Base-by-base conservation (phyloP, 2,329 filamentous ascomycete species). In the Grosmannia clavigera region DNA sequence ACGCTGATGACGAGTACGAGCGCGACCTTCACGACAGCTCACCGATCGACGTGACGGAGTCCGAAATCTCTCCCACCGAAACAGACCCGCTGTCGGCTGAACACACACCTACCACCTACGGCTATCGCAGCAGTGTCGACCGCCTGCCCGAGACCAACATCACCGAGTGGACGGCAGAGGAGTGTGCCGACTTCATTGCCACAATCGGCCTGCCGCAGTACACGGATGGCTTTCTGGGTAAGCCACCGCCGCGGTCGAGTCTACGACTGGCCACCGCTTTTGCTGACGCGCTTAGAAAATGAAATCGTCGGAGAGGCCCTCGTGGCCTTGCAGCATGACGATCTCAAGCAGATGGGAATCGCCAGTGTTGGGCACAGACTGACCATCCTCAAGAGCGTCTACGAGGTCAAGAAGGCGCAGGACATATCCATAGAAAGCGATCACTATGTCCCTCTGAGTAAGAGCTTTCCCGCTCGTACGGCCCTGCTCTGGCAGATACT, bases 271-370 rank as follows among this genome's bases (percentile, higher is more conserved):
- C 25, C 38, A n/a, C 16, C 29, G 53, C 55, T 50, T 40, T 71
- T 14, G 12, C 40, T 48, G 46, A 52, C 16, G 9, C 10, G n/a
- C 29, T 9, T 33, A 94, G 94, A 96, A 69, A 95, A 99, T 70
- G 91, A 90, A 64, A 95, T 99, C 67, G 87, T 92, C 46, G 94
- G 94, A 65, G 91, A 97, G 71, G 92, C 90, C 58, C 78, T 99
- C 64, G 84, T 96, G 61, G 90, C 90, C 50, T 76, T 99, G 64
- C 87, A 88, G 64, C 94, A 97, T 70, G 89, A 95, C 61, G 92
- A 97, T 70, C 78, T 99, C 67, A 96, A 95, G 74, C 90, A 95
- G 70, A 92, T 97, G 85, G 92, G 92, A 55, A 88, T 99, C 65
- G 78, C 80, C 64, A 97, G 92, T 74, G 90, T 96, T 55, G 94